Evolutionary conservation across 129 eudicot species (phyloP).

Genomic region (Tagetes patula): DNA sequence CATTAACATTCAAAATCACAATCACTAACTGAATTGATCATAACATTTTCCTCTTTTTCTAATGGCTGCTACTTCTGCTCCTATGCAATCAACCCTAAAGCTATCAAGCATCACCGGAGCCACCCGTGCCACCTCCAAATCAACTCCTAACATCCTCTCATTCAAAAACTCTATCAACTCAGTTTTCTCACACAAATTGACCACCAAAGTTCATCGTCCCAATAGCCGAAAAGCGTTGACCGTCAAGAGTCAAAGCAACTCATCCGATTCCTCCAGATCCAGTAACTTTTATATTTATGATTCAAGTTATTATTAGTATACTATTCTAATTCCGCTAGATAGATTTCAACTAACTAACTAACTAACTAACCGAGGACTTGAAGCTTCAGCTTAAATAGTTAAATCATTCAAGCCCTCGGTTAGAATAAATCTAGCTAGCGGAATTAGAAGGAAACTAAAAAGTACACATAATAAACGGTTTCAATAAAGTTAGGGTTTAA

Average conservation of each 20-base stretch:
- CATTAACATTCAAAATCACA: conserved; percentile 5
- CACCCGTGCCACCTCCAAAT: conserved; percentile 9
- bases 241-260: conserved; percentile 43
- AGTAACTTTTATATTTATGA: conserved; percentile 22
- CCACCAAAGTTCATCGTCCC: conserved; percentile 6
- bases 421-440: too few relatives aligned
- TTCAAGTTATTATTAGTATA: too few relatives aligned
- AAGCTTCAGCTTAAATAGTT: too few relatives aligned
- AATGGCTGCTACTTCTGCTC: conserved; percentile 50
- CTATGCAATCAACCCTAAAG: conserved; percentile 41
- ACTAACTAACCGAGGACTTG: too few relatives aligned
- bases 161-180: conserved; percentile 31
- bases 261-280: conserved; percentile 43
- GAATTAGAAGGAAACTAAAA: too few relatives aligned
- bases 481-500: too few relatives aligned
- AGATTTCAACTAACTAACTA: too few relatives aligned
- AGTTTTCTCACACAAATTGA: conserved; percentile 23
- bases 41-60: neutral
- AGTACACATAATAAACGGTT: too few relatives aligned
- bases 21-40: neutral
- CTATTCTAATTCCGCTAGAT: too few relatives aligned
- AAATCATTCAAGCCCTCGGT: too few relatives aligned
- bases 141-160: conserved; percentile 29
- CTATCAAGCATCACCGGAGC: conserved; percentile 24
- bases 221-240: conserved; percentile 34